Conservation (phyloP, 83 land plant genomes). For the Thuja plicata region DNA sequence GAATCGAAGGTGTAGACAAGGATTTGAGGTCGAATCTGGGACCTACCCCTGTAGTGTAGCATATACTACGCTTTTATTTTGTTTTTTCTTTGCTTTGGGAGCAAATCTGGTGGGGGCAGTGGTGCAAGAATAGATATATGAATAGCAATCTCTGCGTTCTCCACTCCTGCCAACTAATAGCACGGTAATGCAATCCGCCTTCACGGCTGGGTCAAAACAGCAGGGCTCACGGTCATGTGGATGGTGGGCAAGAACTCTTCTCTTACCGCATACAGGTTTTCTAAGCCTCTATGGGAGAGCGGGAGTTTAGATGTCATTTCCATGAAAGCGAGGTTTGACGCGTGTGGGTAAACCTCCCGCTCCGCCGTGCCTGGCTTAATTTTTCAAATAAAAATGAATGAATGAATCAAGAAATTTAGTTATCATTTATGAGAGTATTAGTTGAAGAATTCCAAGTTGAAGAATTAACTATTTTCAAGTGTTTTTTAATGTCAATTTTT, state of each 20-base stretch:
- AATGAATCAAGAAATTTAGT: no score
- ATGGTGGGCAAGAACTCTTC: not conserved
- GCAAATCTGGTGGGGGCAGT: not conserved
- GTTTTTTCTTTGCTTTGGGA: not conserved
- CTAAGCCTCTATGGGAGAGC: not conserved
- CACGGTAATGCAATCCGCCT: not conserved
- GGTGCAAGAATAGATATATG: not conserved
- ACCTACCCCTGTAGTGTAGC: not conserved
- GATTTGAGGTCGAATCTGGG: constrained; percentile 4
- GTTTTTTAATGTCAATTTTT: no score
- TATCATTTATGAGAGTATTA: no score
- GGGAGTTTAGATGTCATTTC: no score
- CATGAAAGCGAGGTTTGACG: no score
- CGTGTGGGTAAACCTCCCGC: no score
- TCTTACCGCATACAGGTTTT: not conserved
- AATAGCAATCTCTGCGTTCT: not conserved
- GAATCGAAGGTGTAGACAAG: not conserved
- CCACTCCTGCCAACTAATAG: not conserved
- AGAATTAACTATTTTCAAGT: no score
- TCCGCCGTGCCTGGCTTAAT: no score
- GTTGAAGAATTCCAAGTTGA: no score
- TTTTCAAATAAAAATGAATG: no score
- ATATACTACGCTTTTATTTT: not conserved
- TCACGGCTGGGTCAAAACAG: not conserved
- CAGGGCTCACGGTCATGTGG: not conserved